A percentile compares a stretch with the other conserved stretches of the same genome.
Evolutionary conservation across 495 filamentous ascomycete genomes (phyloP).

Genomic region (Melanomma pulvis-pyrius): DNA sequence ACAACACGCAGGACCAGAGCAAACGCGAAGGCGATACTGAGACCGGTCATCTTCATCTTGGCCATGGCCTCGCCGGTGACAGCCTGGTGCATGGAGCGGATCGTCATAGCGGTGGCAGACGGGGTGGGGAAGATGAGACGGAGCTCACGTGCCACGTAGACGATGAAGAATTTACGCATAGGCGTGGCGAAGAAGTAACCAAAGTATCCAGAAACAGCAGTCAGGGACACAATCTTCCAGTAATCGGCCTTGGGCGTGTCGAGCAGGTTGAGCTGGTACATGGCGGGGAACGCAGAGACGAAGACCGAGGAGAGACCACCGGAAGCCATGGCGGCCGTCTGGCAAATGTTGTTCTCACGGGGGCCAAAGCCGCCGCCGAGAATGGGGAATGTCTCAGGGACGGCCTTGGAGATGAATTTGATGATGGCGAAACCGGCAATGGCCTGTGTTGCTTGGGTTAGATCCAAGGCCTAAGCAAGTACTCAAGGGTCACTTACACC

Average conservation of each 20-base stretch:
- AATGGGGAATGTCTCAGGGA: slow-evolving; percentile 55
- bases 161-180: slow-evolving; percentile 69
- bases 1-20: slow-evolving; percentile 59
- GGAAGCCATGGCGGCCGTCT: slow-evolving; percentile 65
- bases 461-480: too few species aligned
- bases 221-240: slow-evolving; percentile 62
- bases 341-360: slow-evolving; percentile 68
- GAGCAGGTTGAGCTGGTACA: slow-evolving; percentile 62
- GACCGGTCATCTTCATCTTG: slow-evolving; percentile 61
- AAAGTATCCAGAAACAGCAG: slow-evolving; percentile 65
- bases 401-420: slow-evolving; percentile 55
- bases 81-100: slow-evolving; percentile 65
- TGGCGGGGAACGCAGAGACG: slow-evolving; percentile 64
- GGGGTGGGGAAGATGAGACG: slow-evolving; percentile 65
- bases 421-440: slow-evolving; percentile 70
- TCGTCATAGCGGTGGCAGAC: slow-evolving; percentile 64
- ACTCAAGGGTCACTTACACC: slow-evolving; percentile 44
- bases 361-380: slow-evolving; percentile 65
- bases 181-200: slow-evolving; percentile 70
- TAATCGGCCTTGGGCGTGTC: slow-evolving; percentile 58
- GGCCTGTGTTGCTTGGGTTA: too few species aligned
- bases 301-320: slow-evolving; percentile 67
- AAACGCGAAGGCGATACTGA: slow-evolving; percentile 54
- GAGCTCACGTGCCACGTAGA: slow-evolving; percentile 65
- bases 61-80: slow-evolving; percentile 56